Evolutionary conservation across 2,329 filamentous ascomycete species (phyloP).

Genomic region (Tolypocladium tropicale): DNA sequence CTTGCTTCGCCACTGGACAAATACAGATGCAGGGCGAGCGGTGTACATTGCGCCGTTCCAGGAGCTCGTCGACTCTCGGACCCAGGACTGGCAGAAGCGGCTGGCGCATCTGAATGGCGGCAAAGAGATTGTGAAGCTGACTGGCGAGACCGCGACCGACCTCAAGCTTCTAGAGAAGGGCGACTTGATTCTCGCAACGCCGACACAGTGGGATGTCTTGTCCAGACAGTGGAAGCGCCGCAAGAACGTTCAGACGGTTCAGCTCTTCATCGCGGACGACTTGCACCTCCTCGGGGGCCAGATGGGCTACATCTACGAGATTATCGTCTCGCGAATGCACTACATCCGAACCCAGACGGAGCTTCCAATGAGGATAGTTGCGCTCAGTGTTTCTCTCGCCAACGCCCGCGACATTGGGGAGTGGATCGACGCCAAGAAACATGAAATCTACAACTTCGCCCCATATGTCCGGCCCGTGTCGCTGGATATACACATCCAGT

Average conservation of each 20-base stretch:
- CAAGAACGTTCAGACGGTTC: conserved; percentile 86
- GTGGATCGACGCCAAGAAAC: conserved; percentile 96
- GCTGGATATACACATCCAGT: conserved; percentile 88
- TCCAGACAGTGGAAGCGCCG: conserved; percentile 94
- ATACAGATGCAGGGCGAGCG: conserved; percentile 51
- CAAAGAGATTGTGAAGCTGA: conserved; percentile 86
- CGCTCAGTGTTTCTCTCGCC: conserved; percentile 80
- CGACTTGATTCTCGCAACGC: conserved; percentile 86
- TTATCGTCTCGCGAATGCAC: conserved; percentile 95
- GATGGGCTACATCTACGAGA: conserved; percentile 85
- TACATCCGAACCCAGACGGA: conserved; percentile 87
- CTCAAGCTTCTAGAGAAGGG: conserved; percentile 78
- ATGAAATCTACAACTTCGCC: conserved; percentile 98
- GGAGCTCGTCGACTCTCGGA: conserved; percentile 74
- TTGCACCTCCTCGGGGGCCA: conserved; percentile 85
- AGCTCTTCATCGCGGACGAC: conserved; percentile 90
- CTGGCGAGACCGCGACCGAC: conserved; percentile 84
- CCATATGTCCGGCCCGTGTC: conserved; percentile 83
- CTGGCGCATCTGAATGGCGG: conserved; percentile 64
- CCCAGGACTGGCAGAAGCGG: conserved; percentile 77
- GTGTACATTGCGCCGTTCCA: conserved; percentile 95
- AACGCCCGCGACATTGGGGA: conserved; percentile 92
- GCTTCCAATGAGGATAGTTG: conserved; percentile 75
- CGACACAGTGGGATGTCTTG: conserved; percentile 88
- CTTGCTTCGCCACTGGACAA: conserved; percentile 74